Evolutionary conservation across 768 basidiomycete genomes (phyloP), one percentile per base, ranked within the genome.

Genomic region (Amanita pallidorosea): DNA sequence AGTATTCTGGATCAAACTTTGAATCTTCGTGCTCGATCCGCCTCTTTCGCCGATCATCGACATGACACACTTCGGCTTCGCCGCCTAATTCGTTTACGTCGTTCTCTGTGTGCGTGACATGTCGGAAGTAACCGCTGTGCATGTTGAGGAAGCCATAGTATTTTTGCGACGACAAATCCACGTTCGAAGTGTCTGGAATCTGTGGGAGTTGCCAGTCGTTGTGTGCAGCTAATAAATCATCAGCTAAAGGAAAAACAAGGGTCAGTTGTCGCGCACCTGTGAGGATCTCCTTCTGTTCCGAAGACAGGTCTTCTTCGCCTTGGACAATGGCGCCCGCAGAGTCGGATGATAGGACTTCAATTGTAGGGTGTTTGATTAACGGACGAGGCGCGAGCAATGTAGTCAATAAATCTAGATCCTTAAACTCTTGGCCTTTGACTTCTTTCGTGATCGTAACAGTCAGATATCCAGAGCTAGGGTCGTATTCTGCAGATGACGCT

Each of bases 1-100:
- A 92, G 66, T 91, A 72, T 58, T 90, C 88, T 58, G 80, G 81
- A 57, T 91, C 83, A 76, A 83, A 93, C 65, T 89, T 90, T 27
- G 74, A 70, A 35, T 90, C 71, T 62, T 91, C 89, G 54, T 80
- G 81, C 49, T 67, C 62, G 9, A 79, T 55, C 44, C 88, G 76
- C 53, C 69, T 70, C 37, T 53, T 56, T 25, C 79, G 72, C 34
- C 88, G 75, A 55, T 83, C 80, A 3, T 64, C 60, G 11, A 58
- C 63, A 11, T 69, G 61, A 48, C 75, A 76, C 1, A 61, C 71
- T 66, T 93, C 89, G 12, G 75, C 82, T 54, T 82, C 75, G 15
- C 68, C 46, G 4, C 87, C 88, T 12, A 91, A 72, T 59, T 89
- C 88, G 59, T 90, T 87, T 9, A 89, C 70, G 59, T 91, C 89